These are phyloP conservation scores for Nicotiana benthamiana DNA, from an alignment of 257 asterid genomes.

Conservation along the genomic window DNA sequence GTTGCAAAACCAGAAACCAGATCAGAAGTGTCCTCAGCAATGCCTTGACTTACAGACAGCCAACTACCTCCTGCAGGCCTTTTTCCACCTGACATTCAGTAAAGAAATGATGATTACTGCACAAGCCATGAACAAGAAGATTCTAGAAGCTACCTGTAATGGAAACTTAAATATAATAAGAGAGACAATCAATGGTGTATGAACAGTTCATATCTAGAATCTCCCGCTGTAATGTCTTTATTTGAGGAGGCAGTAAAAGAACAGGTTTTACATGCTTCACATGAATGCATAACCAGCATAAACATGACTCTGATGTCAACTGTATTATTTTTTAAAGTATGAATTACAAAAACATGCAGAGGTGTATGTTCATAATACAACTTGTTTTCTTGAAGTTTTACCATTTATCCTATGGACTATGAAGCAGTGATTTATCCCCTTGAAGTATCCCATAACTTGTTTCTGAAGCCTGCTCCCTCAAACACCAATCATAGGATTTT, in stretches of 20 bases:
- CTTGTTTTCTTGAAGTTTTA: too few relatives aligned
- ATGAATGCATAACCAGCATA: not conserved
- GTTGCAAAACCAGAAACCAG: constrained; percentile 96
- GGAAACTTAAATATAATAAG: not conserved
- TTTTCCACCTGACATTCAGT: constrained; percentile 46
- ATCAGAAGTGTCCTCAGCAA: constrained; percentile 90
- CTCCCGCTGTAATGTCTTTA: not conserved
- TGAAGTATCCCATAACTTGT: too few relatives aligned
- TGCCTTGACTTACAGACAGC: constrained; percentile 96
- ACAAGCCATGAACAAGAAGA: not conserved
- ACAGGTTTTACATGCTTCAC: not conserved
- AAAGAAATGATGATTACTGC: not conserved
- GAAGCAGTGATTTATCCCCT: too few relatives aligned
- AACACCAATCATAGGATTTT: not conserved
- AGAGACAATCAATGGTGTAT: not conserved
- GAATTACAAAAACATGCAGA: not conserved
- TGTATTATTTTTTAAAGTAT: not conserved
- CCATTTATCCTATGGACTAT: too few relatives aligned
- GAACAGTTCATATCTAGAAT: not conserved
- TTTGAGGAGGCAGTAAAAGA: not conserved
- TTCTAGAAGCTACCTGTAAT: not conserved
- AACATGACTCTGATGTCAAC: not conserved
- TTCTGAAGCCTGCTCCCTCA: not conserved
- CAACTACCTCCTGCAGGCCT: constrained; percentile 71
- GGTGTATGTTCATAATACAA: not conserved